Percentiles rank a stretch among this genome's conserved stretches.
Conservation (phyloP, 1,284 basidiomycete species). For the Rhodofomes roseus region DNA sequence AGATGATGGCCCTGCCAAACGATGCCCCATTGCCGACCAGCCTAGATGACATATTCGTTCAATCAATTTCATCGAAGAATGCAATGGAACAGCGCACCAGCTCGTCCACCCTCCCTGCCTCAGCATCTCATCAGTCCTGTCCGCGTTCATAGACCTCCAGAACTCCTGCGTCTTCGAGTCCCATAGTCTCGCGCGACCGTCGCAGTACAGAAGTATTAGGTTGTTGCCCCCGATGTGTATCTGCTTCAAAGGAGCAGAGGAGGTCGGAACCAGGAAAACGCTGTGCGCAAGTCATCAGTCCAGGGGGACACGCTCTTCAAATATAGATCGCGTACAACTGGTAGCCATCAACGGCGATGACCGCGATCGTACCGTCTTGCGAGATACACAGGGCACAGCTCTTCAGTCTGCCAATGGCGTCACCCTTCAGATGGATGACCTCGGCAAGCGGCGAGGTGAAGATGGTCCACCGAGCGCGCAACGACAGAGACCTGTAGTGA, state of each 20-base stretch:
- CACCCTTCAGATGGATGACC: slow-evolving; percentile 56
- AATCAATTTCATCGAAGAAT: neutral
- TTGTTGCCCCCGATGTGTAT: slow-evolving; percentile 72
- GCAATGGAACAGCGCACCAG: slow-evolving; percentile 43
- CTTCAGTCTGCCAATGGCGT: slow-evolving; percentile 55
- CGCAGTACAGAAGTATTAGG: slow-evolving; percentile 75
- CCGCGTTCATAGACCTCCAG: slow-evolving; percentile 74
- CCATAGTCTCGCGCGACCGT: slow-evolving; percentile 83
- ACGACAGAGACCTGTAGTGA: slow-evolving; percentile 49
- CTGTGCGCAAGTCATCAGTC: slow-evolving; percentile 31
- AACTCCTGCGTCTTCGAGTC: slow-evolving; percentile 85
- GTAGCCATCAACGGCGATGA: slow-evolving; percentile 74
- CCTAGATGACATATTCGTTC: slow-evolving; percentile 3
- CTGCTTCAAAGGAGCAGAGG: slow-evolving; percentile 50
- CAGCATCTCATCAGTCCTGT: slow-evolving; percentile 77
- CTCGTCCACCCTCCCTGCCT: slow-evolving; percentile 68
- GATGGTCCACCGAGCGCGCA: slow-evolving; percentile 65
- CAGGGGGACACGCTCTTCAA: neutral
- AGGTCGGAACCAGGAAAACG: slow-evolving; percentile 68
- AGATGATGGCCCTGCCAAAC: neutral
- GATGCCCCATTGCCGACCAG: neutral
- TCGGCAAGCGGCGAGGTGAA: slow-evolving; percentile 62
- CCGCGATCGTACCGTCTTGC: slow-evolving; percentile 77
- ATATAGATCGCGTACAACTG: slow-evolving; percentile 55
- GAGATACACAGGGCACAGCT: slow-evolving; percentile 77